Conservation (phyloP, 2,329 filamentous ascomycete genomes). For the Colletotrichum tofieldiae region DNA sequence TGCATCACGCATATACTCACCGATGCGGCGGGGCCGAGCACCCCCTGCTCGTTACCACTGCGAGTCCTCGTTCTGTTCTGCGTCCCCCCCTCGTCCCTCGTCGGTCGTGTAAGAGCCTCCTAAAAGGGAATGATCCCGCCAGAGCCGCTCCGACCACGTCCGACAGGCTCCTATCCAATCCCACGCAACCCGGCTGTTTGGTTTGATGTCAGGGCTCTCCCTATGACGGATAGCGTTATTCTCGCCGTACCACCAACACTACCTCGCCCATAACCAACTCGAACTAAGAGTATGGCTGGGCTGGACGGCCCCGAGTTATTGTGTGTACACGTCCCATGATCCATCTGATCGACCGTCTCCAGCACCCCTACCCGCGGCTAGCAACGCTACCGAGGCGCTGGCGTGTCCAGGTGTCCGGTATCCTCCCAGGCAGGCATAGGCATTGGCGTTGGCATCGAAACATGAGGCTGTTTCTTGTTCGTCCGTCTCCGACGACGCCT, state of each 20-base stretch:
- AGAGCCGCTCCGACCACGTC: slow-evolving; percentile 19
- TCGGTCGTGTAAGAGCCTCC: slow-evolving; percentile 36
- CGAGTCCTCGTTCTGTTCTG: slow-evolving; percentile 1
- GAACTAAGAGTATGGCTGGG: background rate
- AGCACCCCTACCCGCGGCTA: background rate
- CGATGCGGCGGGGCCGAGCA: slow-evolving; percentile 38
- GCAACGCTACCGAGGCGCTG: slow-evolving; percentile 14
- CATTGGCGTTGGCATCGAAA: slow-evolving; percentile 50
- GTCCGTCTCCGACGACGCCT: slow-evolving; percentile 39
- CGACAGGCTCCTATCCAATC: slow-evolving; percentile 35
- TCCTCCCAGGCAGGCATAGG: slow-evolving; percentile 6
- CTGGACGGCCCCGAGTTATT: background rate
- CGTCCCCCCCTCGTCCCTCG: slow-evolving; percentile 12
- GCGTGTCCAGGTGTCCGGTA: slow-evolving; percentile 17
- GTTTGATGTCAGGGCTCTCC: slow-evolving; percentile 49
- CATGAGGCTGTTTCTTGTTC: slow-evolving; percentile 52
- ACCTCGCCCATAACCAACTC: background rate
- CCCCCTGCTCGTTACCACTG: slow-evolving; percentile 17
- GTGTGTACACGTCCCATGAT: slow-evolving; percentile 2
- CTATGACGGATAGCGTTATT: slow-evolving; percentile 8
- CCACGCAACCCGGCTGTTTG: slow-evolving; percentile 47
- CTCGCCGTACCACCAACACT: background rate
- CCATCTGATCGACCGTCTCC: slow-evolving; percentile 11
- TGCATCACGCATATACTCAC: background rate
- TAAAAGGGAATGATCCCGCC: slow-evolving; percentile 25